These are phyloP conservation scores for Sphagnum tenellum DNA, from an alignment of 225 moss, liverwort and hornwort species.

Conservation along the genomic window DNA sequence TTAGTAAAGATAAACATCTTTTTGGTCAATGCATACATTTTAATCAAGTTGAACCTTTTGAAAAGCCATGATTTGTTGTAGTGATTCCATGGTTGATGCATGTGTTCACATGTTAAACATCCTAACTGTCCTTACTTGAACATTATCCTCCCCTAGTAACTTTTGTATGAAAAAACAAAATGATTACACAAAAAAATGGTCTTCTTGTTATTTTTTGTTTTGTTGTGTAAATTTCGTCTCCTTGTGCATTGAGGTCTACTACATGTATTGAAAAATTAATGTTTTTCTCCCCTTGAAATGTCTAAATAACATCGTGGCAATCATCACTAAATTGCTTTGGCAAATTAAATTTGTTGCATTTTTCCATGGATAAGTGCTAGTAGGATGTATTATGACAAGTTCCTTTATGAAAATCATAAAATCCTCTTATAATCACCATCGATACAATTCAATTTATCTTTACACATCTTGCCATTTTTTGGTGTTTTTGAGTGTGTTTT, in stretches of 20 bases:
- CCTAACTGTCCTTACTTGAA: neutral
- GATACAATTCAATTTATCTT: neutral
- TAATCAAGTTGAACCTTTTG: too few relatives aligned
- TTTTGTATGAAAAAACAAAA: neutral
- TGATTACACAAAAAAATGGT: neutral
- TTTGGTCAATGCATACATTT: too few relatives aligned
- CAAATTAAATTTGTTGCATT: neutral
- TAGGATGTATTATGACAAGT: neutral
- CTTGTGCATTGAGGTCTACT: neutral
- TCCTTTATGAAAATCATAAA: neutral
- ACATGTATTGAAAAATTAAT: neutral
- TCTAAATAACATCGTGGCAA: neutral
- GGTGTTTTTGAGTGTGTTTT: neutral
- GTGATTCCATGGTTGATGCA: too few relatives aligned
- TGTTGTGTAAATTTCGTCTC: neutral
- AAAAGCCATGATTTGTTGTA: too few relatives aligned
- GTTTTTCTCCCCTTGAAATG: neutral
- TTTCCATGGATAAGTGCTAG: neutral
- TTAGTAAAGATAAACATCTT: too few relatives aligned
- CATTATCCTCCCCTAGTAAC: neutral
- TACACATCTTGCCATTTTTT: neutral
- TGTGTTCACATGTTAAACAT: too few relatives aligned
- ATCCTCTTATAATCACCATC: neutral
- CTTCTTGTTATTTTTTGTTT: neutral
- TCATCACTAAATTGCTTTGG: neutral